These are phyloP conservation scores for Phaeophleospora eucalypticola DNA, from an alignment of 2,329 filamentous ascomycete species.

Conservation along the genomic window DNA sequence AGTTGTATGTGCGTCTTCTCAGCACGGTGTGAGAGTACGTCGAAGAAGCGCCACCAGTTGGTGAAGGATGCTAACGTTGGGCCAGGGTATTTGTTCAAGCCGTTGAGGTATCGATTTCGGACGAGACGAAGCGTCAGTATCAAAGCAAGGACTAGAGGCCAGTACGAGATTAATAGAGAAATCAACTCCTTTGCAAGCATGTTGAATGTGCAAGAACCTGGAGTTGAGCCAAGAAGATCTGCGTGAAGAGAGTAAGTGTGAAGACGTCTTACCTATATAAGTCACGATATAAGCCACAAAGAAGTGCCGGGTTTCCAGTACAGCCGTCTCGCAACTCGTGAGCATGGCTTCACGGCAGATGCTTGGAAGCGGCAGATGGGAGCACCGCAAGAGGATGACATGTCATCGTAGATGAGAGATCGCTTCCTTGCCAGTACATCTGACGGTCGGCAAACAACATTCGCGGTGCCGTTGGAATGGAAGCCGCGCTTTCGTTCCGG, in stretches of 20 bases:
- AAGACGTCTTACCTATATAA: not conserved
- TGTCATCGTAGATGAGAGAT: no score
- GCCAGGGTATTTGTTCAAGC: constrained; percentile 68
- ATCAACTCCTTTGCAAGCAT: constrained; percentile 32
- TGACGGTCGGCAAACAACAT: not conserved
- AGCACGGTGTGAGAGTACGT: constrained; percentile 61
- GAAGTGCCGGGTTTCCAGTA: not conserved
- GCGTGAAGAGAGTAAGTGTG: not conserved
- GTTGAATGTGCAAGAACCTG: constrained; percentile 12
- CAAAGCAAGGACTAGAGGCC: constrained; percentile 37
- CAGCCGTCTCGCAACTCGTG: not conserved
- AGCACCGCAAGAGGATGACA: not conserved
- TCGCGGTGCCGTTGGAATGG: no score
- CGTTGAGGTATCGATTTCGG: constrained; percentile 48
- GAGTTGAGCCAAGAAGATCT: not conserved
- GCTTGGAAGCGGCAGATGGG: not conserved
- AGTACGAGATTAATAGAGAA: constrained; percentile 35
- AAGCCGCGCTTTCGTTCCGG: no score
- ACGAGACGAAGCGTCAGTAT: constrained; percentile 35
- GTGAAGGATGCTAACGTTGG: constrained; percentile 64
- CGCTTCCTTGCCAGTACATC: not conserved
- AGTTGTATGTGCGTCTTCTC: constrained; percentile 65
- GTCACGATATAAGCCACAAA: not conserved
- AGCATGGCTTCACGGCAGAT: constrained; percentile 5
- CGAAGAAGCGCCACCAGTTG: constrained; percentile 70